Base-by-base conservation (phyloP, 1,284 basidiomycete genomes). In the Papiliotrema laurentii region DNA sequence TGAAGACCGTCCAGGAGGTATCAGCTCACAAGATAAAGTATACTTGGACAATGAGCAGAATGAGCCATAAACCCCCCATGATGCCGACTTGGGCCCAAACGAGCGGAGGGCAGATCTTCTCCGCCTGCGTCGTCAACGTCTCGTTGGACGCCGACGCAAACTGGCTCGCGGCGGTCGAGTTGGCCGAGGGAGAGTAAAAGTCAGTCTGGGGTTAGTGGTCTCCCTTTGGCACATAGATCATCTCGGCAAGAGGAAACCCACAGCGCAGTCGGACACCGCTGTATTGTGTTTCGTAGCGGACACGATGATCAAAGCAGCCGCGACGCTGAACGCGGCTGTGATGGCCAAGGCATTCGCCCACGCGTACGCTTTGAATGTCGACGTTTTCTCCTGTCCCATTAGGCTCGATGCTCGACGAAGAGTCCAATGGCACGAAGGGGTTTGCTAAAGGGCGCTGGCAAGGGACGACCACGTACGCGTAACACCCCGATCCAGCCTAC, bases 41-140 rank as follows among this genome's bases (percentile, higher is more conserved):
- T 66, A 86, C 84, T 74, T 93, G 88, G 45, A 87, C 76, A 47
- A 86, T 75, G 21, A 80, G 81, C 26, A 94, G 77, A 11, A 92
- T 65, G 5, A 86, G 71, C 87, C 89, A 94, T 18, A 92, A 75
- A 4, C 81, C 87, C 19, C 79, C 86, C 89, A 94, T 92, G 54
- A 94, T 75, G 31, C 91, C 91, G n/a, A 94, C 76, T 64, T 88
- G 86, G 5, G 88, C 86, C 89, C 89, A 94, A 6, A 89, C 79
- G 66, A 94, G 91, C 47, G 92, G 85, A 44, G 84, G 78, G 74
- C 91, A 94, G 16, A 94, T 76, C 1, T 79, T 82, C 40, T 83
- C 71, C 7, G 81, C 83, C 69, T 86, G 81, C 21, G 59, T 54
- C 10, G 45, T 46, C 7, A 69, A 56, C 18, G 63, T 65, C 22